Conservation (phyloP, 208 protist genomes). For the Crithidia brevicula region DNA sequence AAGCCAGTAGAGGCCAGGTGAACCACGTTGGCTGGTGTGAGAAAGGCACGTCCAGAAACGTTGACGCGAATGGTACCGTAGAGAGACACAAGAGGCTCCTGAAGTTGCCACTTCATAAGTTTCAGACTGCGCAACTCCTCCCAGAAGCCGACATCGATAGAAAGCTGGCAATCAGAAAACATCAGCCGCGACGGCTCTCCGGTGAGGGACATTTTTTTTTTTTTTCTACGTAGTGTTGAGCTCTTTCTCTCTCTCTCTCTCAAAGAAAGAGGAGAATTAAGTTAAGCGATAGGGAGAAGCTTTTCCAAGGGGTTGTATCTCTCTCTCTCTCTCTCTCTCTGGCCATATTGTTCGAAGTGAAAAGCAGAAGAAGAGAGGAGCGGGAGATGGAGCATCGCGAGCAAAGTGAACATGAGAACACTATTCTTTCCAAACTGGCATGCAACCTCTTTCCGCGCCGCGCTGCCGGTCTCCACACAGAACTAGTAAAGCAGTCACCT, state of each 20-base stretch:
- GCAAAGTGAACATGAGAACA: no score
- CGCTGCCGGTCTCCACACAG: no score
- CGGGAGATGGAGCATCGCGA: no score
- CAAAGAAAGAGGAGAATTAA: background rate
- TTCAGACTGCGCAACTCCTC: conserved; percentile 57
- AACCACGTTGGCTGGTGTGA: conserved; percentile 40
- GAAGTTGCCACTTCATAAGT: conserved; percentile 56
- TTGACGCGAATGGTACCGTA: conserved; percentile 34
- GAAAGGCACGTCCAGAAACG: conserved; percentile 23
- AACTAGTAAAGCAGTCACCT: no score
- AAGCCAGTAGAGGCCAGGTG: conserved; percentile 39
- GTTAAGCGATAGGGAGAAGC: background rate
- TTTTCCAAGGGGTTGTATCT: no score
- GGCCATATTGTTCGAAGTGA: no score
- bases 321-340: no score
- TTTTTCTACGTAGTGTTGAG: background rate
- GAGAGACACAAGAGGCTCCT: conserved; percentile 48
- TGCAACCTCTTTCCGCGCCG: no score
- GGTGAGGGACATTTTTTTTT: background rate
- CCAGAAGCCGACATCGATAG: conserved; percentile 70
- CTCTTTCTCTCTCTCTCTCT: no score
- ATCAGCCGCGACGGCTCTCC: conserved; percentile 19
- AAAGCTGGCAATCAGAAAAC: conserved; percentile 42
- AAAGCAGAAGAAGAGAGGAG: no score
- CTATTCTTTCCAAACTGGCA: no score